phyloP scores from a whole-genome alignment of 2,329 filamentous ascomycete genomes.

The Stemphylium lycopersici region DNA sequence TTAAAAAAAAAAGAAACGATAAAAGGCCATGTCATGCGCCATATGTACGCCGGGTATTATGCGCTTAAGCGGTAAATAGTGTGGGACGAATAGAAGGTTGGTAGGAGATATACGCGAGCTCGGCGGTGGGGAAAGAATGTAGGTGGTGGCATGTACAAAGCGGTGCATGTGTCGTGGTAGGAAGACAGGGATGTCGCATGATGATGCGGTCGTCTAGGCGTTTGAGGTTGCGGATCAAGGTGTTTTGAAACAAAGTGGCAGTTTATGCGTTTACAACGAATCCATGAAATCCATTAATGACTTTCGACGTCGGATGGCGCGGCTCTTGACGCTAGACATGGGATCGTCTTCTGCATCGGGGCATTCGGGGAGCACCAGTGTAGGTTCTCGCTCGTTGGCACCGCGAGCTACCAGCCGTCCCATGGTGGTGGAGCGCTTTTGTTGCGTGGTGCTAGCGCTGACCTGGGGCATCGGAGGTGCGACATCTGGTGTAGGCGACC shows the following conservation, averaged over 20 bases:
- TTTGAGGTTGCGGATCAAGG: constrained; percentile 3
- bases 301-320: constrained; percentile 44
- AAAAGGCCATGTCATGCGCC: constrained; percentile 7
- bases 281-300: constrained; percentile 46
- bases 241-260: constrained; percentile 26
- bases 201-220: constrained; percentile 17
- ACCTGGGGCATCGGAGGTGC: constrained; percentile 30
- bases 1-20: not conserved
- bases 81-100: not conserved
- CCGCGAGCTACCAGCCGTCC: constrained; percentile 41
- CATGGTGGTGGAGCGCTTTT: constrained; percentile 21
- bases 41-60: constrained; percentile 22
- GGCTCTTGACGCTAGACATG: constrained; percentile 31
- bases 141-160: not conserved
- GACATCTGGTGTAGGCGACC: constrained; percentile 31
- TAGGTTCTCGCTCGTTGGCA: constrained; percentile 45
- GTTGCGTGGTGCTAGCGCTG: constrained; percentile 21
- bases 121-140: not conserved
- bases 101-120: not conserved
- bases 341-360: constrained; percentile 27
- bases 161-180: not conserved
- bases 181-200: constrained; percentile 1
- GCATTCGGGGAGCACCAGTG: constrained; percentile 42
- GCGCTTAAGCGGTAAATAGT: not conserved
- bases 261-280: constrained; percentile 19